Percentiles rank a stretch among this genome's conserved stretches.
Evolutionary conservation across 202 grass and related monocot species (phyloP).

Genomic region (Bolboschoenoplectus hybrid): DNA sequence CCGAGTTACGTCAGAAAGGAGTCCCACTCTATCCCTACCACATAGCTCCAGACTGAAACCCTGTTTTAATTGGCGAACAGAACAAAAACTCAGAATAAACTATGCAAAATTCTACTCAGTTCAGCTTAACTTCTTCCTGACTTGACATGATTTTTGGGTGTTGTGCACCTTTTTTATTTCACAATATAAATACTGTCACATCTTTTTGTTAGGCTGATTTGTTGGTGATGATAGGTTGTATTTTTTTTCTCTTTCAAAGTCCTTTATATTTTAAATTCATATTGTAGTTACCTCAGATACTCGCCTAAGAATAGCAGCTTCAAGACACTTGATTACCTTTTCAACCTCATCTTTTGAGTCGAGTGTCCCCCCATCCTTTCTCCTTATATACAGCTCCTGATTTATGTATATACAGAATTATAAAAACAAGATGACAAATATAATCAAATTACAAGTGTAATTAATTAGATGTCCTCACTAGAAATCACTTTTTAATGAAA

Average conservation of each 20-base stretch:
- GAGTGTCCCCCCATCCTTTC: constrained; percentile 75
- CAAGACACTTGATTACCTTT: constrained; percentile 80
- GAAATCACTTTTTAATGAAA: constrained; percentile 14
- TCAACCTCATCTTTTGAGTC: constrained; percentile 63
- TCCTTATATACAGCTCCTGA: constrained; percentile 91
- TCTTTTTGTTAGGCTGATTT: not conserved
- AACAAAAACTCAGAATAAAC: not conserved
- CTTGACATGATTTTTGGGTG: not conserved
- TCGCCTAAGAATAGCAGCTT: constrained; percentile 87
- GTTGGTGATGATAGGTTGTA: not conserved
- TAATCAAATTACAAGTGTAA: not conserved
- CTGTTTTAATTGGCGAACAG: constrained; percentile 41
- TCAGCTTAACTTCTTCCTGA: not conserved
- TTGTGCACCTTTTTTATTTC: not conserved
- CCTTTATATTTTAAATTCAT: not conserved
- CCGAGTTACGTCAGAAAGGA: constrained; percentile 91
- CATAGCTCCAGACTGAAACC: constrained; percentile 92
- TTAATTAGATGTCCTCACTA: not conserved
- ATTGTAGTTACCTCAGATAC: constrained; percentile 67
- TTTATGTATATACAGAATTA: not conserved
- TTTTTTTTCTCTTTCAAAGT: not conserved
- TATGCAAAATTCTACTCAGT: no score
- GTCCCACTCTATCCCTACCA: constrained; percentile 78
- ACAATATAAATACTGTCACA: not conserved
- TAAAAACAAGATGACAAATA: not conserved